Evolutionary conservation across 1,284 basidiomycete genomes (phyloP), one percentile per base, ranked within the genome.

Genomic region (Ustilago vetiveriae): DNA sequence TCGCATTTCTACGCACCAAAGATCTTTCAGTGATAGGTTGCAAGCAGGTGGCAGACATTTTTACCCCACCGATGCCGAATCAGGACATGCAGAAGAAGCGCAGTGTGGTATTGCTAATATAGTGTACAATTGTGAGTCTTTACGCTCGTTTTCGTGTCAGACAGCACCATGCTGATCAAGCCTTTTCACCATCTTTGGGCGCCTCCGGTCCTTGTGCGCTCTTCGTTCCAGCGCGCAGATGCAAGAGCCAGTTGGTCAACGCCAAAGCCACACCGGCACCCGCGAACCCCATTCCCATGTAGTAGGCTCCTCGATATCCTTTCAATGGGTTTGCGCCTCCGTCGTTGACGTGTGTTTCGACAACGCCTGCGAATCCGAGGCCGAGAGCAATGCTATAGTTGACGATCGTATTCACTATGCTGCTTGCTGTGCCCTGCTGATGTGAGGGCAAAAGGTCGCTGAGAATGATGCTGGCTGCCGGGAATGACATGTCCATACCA

Each of bases 341-440:
- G 13, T 68, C 55, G 32, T 72, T 68, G 21, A 70, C 67, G 32
- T 76, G 68, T 19, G 50, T 45, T 53, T 77, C 68, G 1, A 79
- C 67, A 6, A 68, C 66, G 3, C 74, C 76, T 1, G 71, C 75
- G 27, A 79, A 63, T 6, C 76, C 73, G 5, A 79, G 37, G 6
- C 75, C 75, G 7, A 79, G 37, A 1, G 75, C 68, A n/a, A 74
- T 62, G 17, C 58, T 51, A 46, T 74, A 79, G 40, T 76, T 72
- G 23, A 79, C 68, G 14, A 77, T 47, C 17, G 73, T 79, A 29
- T 74, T 76, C 13, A 79, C 73, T 16, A 79, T 44, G 26, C 67
- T 72, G 27, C 65, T 75, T 2, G 68, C 77, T 1, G 55, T 50
- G 9, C 71, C 73, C 33, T 79, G 75, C 22, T 74, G 63, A 36